These are phyloP conservation scores for Thinopyrum elongatum DNA, from an alignment of 176 grass and related monocot genomes.

Conservation along the genomic window DNA sequence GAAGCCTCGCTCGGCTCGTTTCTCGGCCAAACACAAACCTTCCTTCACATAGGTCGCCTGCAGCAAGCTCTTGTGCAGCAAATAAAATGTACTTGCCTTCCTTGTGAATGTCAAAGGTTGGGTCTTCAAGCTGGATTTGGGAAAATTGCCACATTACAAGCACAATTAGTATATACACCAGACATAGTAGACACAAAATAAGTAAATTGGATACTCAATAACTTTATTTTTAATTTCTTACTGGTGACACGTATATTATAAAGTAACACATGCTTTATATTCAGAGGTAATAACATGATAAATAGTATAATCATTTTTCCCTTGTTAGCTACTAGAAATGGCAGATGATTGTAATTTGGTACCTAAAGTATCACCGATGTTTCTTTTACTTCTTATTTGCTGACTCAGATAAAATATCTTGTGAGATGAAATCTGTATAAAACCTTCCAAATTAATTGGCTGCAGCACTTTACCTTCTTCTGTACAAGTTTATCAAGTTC, in stretches of 20 bases:
- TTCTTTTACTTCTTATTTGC: not conserved
- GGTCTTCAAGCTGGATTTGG: slow-evolving; percentile 72
- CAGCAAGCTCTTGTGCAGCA: slow-evolving; percentile 82
- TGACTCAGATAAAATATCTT: not conserved
- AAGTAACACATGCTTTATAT: not conserved
- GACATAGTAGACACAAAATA: not conserved
- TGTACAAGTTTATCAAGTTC: slow-evolving; percentile 91
- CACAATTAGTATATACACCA: not conserved
- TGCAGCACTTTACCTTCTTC: slow-evolving; percentile 59
- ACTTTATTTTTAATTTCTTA: not conserved
- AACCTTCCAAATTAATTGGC: not conserved
- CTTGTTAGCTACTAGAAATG: slow-evolving; percentile 1
- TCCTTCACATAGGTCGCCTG: slow-evolving; percentile 90
- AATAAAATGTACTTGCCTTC: slow-evolving; percentile 88
- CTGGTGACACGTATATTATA: not conserved
- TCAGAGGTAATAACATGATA: not conserved
- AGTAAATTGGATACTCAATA: not conserved
- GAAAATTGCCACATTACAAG: slow-evolving; percentile 15
- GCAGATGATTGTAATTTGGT: not conserved
- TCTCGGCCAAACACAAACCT: slow-evolving; percentile 92
- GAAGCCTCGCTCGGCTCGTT: slow-evolving; percentile 42
- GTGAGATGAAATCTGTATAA: not conserved
- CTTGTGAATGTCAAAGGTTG: slow-evolving; percentile 80
- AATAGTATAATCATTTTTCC: not conserved
- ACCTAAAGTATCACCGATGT: not conserved